Base-by-base conservation (phyloP, 1,284 basidiomycete genomes). In the Caloboletus firmus region DNA sequence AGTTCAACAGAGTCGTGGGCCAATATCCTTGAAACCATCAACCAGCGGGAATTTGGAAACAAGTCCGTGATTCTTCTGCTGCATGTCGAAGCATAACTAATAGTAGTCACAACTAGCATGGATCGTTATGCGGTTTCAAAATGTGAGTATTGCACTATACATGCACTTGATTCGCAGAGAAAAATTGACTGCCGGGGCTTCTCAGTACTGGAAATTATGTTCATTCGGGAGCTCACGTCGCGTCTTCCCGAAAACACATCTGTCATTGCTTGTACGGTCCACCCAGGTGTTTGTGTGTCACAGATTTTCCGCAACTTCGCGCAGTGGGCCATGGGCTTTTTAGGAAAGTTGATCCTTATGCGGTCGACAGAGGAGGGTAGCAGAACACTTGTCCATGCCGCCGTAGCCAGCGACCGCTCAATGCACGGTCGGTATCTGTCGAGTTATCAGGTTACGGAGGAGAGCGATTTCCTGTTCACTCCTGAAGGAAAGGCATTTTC, bases 51-150 rank as follows among this genome's bases (percentile, higher is more conserved):
- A 18, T 61, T 61, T 42, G 56, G 51, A 5, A 1, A 43, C n/a
- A 10, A 49, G 63, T 65, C 0, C 7, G 64, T 57, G 26, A n/a
- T 15, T 32, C 12, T 37, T 40, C 15, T 11, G 9, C 28, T 26
- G 18, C 34, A 17, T 34, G 13, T 17, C 2, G 11, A 28, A 18
- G 34, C 4, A 12, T 45, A 24, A 45, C 45, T 10, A 24, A 62
- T n/a, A 31, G 9, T 7, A 9, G 17, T 37, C 7, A 32, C 28
- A 22, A 34, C 12, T n/a, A 66, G 64, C 18, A 0, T 5, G 3
- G 8, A 6, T 31, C 70, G 72, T 8, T 76, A 75, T 57, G 43
- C 51, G 12, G 41, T 66, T 20, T 62, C 74, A 2, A 75, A 76
- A 59, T 46, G 73, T 73, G 51, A 36, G 68, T 54, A 10, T 54